phyloP scores from a whole-genome alignment of 768 basidiomycete species.

The Podaxis mareebaensis region DNA sequence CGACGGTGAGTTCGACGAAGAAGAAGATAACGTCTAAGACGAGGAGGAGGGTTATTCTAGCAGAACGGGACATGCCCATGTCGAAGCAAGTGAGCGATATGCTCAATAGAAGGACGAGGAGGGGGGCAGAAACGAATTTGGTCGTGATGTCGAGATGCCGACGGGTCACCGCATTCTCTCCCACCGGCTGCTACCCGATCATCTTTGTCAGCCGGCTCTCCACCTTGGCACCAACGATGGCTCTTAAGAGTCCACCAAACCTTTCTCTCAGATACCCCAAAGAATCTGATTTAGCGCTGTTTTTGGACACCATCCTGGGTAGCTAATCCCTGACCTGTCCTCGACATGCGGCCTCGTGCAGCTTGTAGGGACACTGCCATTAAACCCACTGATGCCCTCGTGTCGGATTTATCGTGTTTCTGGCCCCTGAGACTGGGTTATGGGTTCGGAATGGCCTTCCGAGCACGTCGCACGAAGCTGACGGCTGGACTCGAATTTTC shows the following conservation, averaged over 20 bases:
- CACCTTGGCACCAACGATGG: neutral
- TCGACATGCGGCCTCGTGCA: no score
- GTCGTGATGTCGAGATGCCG: neutral
- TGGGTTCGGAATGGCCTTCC: slow-evolving; percentile 4
- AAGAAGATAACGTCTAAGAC: slow-evolving; percentile 87
- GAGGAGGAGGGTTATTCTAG: slow-evolving; percentile 74
- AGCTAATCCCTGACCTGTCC: no score
- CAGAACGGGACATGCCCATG: slow-evolving; percentile 62
- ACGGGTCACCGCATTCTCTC: neutral
- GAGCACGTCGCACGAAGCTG: neutral
- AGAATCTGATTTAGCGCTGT: no score
- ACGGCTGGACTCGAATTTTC: neutral
- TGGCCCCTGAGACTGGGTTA: neutral
- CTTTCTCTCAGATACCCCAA: no score
- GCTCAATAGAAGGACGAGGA: slow-evolving; percentile 5
- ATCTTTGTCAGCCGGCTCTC: slow-evolving; percentile 7
- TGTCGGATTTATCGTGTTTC: neutral
- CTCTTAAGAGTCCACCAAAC: no score
- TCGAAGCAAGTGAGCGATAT: neutral
- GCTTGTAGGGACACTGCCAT: no score
- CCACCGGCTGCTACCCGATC: neutral
- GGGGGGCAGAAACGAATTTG: slow-evolving; percentile 1
- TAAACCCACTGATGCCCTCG: no score
- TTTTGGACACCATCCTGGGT: no score
- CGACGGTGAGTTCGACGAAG: slow-evolving; percentile 80